Percentiles rank a stretch among this genome's conserved stretches.
phyloP scores from a whole-genome alignment of 2,329 filamentous ascomycete species.

The Diaporthe sp. region DNA sequence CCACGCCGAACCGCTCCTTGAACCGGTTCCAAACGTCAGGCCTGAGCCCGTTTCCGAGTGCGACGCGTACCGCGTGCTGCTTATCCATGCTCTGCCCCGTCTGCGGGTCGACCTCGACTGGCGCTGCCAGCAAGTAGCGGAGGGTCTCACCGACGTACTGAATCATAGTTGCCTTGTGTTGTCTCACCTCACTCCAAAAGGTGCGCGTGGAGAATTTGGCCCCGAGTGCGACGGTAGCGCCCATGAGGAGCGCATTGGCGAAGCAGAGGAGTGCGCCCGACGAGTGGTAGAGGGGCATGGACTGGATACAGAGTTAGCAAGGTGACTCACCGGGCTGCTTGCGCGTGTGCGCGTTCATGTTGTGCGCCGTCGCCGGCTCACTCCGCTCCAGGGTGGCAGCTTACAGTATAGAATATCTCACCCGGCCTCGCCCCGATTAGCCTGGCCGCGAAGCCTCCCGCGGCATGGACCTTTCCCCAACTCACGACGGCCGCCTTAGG shows the following conservation, averaged over 20 bases:
- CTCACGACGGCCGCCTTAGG: slow-evolving; percentile 84
- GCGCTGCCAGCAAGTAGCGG: slow-evolving; percentile 81
- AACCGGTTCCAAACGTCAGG: slow-evolving; percentile 90
- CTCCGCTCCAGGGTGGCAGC: slow-evolving; percentile 41
- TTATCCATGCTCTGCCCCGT: slow-evolving; percentile 80
- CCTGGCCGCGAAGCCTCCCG: slow-evolving; percentile 63
- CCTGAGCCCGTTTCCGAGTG: slow-evolving; percentile 87
- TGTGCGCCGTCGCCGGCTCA: background rate
- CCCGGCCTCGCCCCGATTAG: slow-evolving; percentile 71
- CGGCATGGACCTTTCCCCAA: slow-evolving; percentile 76
- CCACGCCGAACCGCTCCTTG: slow-evolving; percentile 84
- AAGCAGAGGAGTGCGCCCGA: slow-evolving; percentile 82
- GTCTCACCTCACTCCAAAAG: slow-evolving; percentile 84
- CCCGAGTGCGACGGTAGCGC: slow-evolving; percentile 78
- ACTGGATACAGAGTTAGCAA: slow-evolving; percentile 58
- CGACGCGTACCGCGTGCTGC: slow-evolving; percentile 79
- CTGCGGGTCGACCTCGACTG: slow-evolving; percentile 71
- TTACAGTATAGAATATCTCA: slow-evolving; percentile 83
- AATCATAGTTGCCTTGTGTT: slow-evolving; percentile 78
- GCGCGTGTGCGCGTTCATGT: background rate
- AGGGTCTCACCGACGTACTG: slow-evolving; percentile 93
- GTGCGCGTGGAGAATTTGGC: slow-evolving; percentile 82
- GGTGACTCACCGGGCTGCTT: background rate
- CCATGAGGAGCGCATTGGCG: slow-evolving; percentile 69
- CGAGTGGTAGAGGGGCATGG: slow-evolving; percentile 92